Conservation (phyloP, 139 green algal species). For the Gonium pectorale region DNA sequence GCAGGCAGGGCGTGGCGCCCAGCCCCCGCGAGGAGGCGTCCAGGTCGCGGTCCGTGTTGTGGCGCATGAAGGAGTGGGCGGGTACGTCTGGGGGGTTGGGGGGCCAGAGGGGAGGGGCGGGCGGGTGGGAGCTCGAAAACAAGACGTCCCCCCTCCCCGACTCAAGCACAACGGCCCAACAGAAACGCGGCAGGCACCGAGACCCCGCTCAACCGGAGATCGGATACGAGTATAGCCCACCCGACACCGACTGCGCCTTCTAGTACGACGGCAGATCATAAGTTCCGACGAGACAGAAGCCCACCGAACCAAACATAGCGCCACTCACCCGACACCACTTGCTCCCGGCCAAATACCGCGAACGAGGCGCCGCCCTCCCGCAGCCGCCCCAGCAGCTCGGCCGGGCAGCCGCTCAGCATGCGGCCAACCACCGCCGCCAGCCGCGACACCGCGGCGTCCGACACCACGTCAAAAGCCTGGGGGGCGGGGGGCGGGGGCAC, state of each 20-base stretch:
- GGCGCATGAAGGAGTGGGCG: conserved; percentile 74
- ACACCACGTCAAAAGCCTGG: conserved; percentile 69
- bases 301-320: too few species aligned
- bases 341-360: conserved; percentile 75
- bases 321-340: conserved; percentile 50
- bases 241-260: too few species aligned
- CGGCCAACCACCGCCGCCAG: conserved; percentile 32
- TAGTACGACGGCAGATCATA: too few species aligned
- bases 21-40: conserved; percentile 74
- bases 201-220: too few species aligned
- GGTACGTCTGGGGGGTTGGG: conserved; percentile 70
- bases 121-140: too few species aligned
- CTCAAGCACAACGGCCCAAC: too few species aligned
- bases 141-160: too few species aligned
- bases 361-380: conserved; percentile 56
- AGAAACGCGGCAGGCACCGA: too few species aligned
- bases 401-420: conserved; percentile 58
- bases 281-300: too few species aligned
- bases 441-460: conserved; percentile 58
- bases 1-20: conserved; percentile 64
- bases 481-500: neutral
- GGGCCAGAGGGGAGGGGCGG: too few species aligned
- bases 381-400: conserved; percentile 59
- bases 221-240: too few species aligned
- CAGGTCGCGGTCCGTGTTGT: conserved; percentile 54